phyloP scores from a whole-genome alignment of 805 yeast species.

The Lipomyces sp. region DNA sequence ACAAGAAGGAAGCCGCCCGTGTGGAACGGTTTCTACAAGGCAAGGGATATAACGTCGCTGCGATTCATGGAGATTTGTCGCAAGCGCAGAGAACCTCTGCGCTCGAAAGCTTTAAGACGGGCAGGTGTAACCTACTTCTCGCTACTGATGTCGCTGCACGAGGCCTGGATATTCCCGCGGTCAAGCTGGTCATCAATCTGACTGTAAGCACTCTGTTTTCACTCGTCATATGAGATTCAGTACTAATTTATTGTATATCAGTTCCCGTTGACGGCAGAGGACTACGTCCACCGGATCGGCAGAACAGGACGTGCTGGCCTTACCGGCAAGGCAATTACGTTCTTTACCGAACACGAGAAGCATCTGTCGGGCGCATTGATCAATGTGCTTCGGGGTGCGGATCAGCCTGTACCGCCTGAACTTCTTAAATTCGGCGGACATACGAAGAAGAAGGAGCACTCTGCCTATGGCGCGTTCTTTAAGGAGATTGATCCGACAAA shows the following conservation, averaged over 20 bases:
- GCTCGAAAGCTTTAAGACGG: constrained; percentile 76
- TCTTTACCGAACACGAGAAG: constrained; percentile 95
- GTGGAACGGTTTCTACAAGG: constrained; percentile 71
- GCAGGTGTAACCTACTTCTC: constrained; percentile 67
- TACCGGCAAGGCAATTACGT: constrained; percentile 89
- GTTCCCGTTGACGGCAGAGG: constrained; percentile 94
- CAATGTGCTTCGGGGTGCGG: constrained; percentile 89
- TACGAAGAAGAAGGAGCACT: constrained; percentile 95
- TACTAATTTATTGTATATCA: neutral
- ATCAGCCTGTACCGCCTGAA: constrained; percentile 94
- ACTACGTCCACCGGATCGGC: constrained; percentile 95
- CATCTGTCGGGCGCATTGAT: constrained; percentile 92
- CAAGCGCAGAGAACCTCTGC: constrained; percentile 92
- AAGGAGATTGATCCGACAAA: constrained; percentile 84
- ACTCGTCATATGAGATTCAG: neutral
- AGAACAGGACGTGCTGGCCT: constrained; percentile 98
- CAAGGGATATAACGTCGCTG: constrained; percentile 79
- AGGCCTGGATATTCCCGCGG: constrained; percentile 98
- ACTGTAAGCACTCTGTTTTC: constrained; percentile 41
- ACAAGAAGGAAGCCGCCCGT: constrained; percentile 94
- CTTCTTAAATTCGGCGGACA: constrained; percentile 94
- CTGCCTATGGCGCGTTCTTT: constrained; percentile 97
- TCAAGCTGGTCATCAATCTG: constrained; percentile 88
- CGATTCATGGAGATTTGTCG: constrained; percentile 92
- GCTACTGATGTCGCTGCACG: constrained; percentile 96